Base-by-base conservation (phyloP, 2,329 filamentous ascomycete species). In the Colletotrichum tabaci region DNA sequence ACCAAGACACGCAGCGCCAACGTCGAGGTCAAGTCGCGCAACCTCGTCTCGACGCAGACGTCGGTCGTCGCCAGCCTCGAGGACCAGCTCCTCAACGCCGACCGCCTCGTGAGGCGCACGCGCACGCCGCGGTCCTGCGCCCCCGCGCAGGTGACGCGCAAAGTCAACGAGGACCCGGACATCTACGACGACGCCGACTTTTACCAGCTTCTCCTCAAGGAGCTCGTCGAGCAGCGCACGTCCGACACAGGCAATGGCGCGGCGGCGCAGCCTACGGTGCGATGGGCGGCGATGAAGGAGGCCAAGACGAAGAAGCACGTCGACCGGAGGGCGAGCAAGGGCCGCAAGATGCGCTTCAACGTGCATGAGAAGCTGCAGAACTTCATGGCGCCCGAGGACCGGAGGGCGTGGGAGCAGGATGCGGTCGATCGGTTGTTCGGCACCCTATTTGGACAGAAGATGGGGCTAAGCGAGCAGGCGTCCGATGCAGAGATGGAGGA, bases 351-450 rank as follows among this genome's bases (percentile, higher is more conserved):
- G 88, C 89, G 94, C 49, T 99, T 96, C 82, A 96, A 94, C 18
- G 94, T 98, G 56, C 95, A 98, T 79, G 96, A 98, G 85, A 98
- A 98, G 85, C 82, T 99, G 78, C 94, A 98, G 84, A 98, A 98
- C 81, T 98, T 98, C 79, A 98, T 98, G 95, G 95, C 95, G 13
- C 92, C 95, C 0, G 94, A 98, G 80, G 93, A 97, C 79, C 87
- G 94, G 64, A 88, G 92, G 4, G 83, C 81, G 18, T 99, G 96
- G 96, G 93, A 94, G 73, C 90, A 92, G 75, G 88, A 90, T 71
- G 94, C 95, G 66, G 90, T 94, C 71, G 94, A 96, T 76, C 83
- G 90, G 68, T 90, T 96, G 80, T 95, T 95, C 79, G 91, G 91
- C 16, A 92, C 92, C 35, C 81, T 95, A 74, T 89, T 96, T 74